Evolutionary conservation across 2,329 filamentous ascomycete species (phyloP), one percentile per base, ranked within the genome.

Genomic region (Microdochium nivale): DNA sequence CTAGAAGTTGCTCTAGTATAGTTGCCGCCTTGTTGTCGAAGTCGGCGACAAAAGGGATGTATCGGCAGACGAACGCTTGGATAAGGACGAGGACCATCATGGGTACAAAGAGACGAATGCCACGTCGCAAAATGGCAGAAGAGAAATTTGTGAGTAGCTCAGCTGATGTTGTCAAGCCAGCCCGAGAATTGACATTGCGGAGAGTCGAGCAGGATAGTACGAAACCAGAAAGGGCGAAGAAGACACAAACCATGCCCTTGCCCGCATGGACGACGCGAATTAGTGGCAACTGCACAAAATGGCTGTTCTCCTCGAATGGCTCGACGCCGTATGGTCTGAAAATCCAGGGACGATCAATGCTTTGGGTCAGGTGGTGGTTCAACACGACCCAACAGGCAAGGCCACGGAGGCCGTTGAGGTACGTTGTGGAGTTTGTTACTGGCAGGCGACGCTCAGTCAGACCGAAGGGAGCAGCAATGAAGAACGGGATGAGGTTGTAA

Each of bases 331-430:
- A 44, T 19, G 40, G 40, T 13, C 19, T 21, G 21, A 44, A 44
- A 13, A 44, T 44, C 40, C 40, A 44, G n/a, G 40, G 40, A 11
- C 40, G 40, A 19, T 44, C 40, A 13, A 44, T 44, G 16, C 23
- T 24, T 24, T 27, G 24, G 19, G 46, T 47, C 19, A 47, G 46
- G 24, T 47, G 46, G 46, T 27, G 25, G 25, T 25, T 47, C 19
- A 47, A 24, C 8, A 47, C 46, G 24, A 27, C 46, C 46, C 46
- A 47, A 21, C 46, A 47, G n/a, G 46, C 46, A 27, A 47, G 46
- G 24, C 24, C 46, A 23, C 46, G 46, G 24, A 47, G 13, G 14
- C 46, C 46, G 14, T 47, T 25, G 13, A 27, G 46, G 24, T 47
- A 47, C 8, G 46, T 47, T 9, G 46, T 47, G 24, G 46, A 27